Base-by-base conservation (phyloP, 495 filamentous ascomycete genomes). In the Penicillium paradoxum region DNA sequence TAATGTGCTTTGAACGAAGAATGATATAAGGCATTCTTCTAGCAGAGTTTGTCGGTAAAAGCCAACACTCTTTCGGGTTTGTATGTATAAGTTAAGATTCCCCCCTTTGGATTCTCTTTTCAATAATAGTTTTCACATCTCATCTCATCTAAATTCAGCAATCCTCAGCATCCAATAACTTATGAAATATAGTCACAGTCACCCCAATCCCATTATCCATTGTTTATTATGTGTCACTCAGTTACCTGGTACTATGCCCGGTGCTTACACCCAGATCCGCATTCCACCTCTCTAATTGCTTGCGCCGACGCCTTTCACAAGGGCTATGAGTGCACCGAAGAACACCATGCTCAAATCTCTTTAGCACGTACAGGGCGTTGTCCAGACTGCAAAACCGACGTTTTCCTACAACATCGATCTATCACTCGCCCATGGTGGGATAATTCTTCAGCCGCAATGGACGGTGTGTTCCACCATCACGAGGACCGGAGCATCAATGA, bases 191-290 rank as follows among this genome's bases (percentile, higher is more conserved):
- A 27, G 4, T 27, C 8, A 27, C 25, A 27, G 25, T 27, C 4
- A 4, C 8, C 25, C 25, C 4, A 27, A 27, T 4, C 25, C 29
- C 29, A 32, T 8, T 32, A 8, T 8, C 9, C 2, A 32, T 32
- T 8, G 2, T 52, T 6, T 36, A 51, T 9, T 18, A 73, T 73
- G 70, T 73, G 70, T 45, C 64, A 71, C 24, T 13, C 21, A 24
- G 58, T 71, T 7, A 47, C 38, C 34, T 73, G 67, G 68, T 64
- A 62, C 41, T 54, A 68, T 46, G 56, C 51, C 45, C 30, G 65
- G 21, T 71, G 70, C 52, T 46, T 45, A 8, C 65, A 67, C 50
- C 5, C 21, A 17, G 49, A 60, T 27, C 43, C 36, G 30, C 17
- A 36, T n/a, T 51, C 42, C 36, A 38, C 45, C 30, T 39, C 48